Percentiles rank a stretch among this genome's conserved stretches.
phyloP scores from a whole-genome alignment of 306 rosid species.

The Inga laurina region DNA sequence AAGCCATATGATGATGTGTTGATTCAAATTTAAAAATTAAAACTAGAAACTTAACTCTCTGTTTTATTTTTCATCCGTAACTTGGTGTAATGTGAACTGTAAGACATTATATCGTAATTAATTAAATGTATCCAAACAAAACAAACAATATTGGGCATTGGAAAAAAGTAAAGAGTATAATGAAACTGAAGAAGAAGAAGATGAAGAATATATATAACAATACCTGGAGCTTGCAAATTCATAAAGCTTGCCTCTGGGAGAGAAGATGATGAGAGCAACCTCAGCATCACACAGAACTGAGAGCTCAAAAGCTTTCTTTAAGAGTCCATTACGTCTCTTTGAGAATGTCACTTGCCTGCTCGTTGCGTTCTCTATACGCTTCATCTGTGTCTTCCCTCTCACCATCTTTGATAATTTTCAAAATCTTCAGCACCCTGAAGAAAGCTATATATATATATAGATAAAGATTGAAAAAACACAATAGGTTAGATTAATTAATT shows the following conservation, averaged over 20 bases:
- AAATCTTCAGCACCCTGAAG: not conserved
- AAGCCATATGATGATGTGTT: not conserved
- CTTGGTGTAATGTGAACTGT: not conserved
- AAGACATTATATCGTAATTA: not conserved
- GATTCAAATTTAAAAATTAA: not conserved
- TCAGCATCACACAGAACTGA: not conserved
- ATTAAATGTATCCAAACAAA: not conserved
- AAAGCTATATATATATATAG: no score
- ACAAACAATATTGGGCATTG: not conserved
- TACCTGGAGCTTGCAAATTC: not conserved
- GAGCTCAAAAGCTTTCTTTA: not conserved
- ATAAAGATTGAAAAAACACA: no score
- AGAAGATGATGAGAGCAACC: not conserved
- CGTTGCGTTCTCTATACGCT: not conserved
- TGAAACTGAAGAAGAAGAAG: not conserved
- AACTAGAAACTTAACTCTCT: not conserved
- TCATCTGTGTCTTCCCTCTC: not conserved
- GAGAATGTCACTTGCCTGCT: not conserved
- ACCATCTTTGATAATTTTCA: not conserved
- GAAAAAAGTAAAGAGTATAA: not conserved
- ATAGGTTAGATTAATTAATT: not conserved
- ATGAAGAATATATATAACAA: not conserved
- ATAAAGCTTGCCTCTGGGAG: not conserved
- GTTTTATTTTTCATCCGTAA: not conserved
- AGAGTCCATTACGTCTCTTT: not conserved